phyloP scores from a whole-genome alignment of 2,329 filamentous ascomycete genomes.

The Botrytis fragariae region DNA sequence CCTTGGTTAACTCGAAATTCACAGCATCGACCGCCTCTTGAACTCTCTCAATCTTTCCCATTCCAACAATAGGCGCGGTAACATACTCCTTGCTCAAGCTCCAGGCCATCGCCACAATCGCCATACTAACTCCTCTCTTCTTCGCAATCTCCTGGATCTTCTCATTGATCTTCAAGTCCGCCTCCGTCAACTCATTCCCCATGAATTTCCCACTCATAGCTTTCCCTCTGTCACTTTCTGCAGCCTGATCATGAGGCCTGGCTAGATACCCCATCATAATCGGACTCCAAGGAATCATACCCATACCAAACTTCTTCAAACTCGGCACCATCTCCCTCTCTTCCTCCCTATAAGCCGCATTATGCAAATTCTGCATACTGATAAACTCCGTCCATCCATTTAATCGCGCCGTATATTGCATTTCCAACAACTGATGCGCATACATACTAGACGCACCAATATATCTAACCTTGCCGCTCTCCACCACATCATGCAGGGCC shows the following conservation, averaged over 20 bases:
- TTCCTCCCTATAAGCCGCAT: slow-evolving; percentile 60
- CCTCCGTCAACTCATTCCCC: slow-evolving; percentile 25
- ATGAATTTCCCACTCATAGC: slow-evolving; percentile 25
- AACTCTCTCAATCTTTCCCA: slow-evolving; percentile 48
- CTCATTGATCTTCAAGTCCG: slow-evolving; percentile 31
- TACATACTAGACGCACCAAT: slow-evolving; percentile 44
- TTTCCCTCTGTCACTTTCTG: slow-evolving; percentile 24
- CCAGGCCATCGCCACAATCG: slow-evolving; percentile 59
- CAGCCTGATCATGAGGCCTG: slow-evolving; percentile 24
- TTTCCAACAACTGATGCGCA: slow-evolving; percentile 26
- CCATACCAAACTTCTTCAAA: slow-evolving; percentile 35
- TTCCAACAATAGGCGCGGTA: slow-evolving; percentile 52
- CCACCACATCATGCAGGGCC: slow-evolving; percentile 56
- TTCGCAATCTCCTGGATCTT: slow-evolving; percentile 44
- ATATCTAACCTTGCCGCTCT: slow-evolving; percentile 55
- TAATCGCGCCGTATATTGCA: slow-evolving; percentile 43
- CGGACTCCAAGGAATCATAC: slow-evolving; percentile 43
- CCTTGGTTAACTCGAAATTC: slow-evolving; percentile 46
- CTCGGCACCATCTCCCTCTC: slow-evolving; percentile 40
- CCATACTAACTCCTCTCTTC: slow-evolving; percentile 57
- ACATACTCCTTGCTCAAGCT: slow-evolving; percentile 40
- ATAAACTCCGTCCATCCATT: slow-evolving; percentile 60
- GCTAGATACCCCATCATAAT: slow-evolving; percentile 36
- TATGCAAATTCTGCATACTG: slow-evolving; percentile 59
- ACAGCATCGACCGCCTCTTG: slow-evolving; percentile 50